Evolutionary conservation across 495 filamentous ascomycete species (phyloP).

Genomic region (Xylaria intraflava): DNA sequence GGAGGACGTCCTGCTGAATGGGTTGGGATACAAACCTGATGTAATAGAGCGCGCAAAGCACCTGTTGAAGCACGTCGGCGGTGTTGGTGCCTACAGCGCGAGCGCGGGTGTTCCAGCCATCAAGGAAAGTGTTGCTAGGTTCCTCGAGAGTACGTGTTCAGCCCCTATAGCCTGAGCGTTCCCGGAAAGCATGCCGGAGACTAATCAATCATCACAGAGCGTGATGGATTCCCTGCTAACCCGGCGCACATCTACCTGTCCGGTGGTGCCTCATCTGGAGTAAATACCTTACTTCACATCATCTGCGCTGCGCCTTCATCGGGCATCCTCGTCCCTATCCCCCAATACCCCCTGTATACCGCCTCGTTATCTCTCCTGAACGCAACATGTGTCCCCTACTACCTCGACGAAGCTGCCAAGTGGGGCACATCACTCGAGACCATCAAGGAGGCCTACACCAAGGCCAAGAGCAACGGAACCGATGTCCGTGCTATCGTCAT

Average conservation of each 20-base stretch:
- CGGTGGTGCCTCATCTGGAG: constrained; percentile 85
- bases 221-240: constrained; percentile 81
- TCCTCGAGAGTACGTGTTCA: constrained; percentile 64
- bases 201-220: constrained; percentile 38
- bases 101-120: constrained; percentile 82
- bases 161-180: background rate
- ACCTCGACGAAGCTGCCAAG: constrained; percentile 72
- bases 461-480: constrained; percentile 66
- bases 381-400: constrained; percentile 84
- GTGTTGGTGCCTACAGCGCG: constrained; percentile 92
- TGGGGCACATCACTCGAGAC: constrained; percentile 80
- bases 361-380: constrained; percentile 83
- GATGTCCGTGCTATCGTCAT: constrained; percentile 90
- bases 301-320: constrained; percentile 74
- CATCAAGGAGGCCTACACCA: constrained; percentile 63
- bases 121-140: constrained; percentile 80
- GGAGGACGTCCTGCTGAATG: constrained; percentile 58
- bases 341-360: constrained; percentile 96
- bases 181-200: background rate
- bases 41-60: constrained; percentile 76
- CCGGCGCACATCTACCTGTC: constrained; percentile 76
- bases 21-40: constrained; percentile 77
- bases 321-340: constrained; percentile 89
- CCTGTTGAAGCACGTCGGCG: constrained; percentile 75
- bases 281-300: constrained; percentile 84